These are phyloP conservation scores for Apodospora peruviana DNA, from an alignment of 495 filamentous ascomycete species.

Conservation along the genomic window DNA sequence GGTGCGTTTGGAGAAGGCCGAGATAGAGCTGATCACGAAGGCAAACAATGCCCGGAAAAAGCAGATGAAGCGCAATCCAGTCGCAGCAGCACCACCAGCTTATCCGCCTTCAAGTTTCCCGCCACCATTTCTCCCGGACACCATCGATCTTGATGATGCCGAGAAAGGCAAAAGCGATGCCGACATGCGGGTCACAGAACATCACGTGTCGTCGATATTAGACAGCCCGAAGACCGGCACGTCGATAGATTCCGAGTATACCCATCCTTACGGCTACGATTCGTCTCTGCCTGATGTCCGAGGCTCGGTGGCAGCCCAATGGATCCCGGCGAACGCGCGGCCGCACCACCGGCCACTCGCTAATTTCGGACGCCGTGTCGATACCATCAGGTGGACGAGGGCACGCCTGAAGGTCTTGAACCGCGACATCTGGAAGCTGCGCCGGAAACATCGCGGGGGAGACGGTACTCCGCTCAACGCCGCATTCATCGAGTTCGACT, in stretches of 20 bases:
- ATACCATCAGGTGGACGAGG: constrained; percentile 82
- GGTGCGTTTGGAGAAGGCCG: constrained; percentile 58
- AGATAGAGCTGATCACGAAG: constrained; percentile 57
- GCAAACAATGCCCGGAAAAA: constrained; percentile 54
- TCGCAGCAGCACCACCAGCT: constrained; percentile 16
- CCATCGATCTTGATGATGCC: constrained; percentile 7
- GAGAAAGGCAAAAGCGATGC: constrained; percentile 20
- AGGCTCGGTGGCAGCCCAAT: constrained; percentile 72
- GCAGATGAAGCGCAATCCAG: constrained; percentile 37
- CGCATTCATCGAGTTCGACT: constrained; percentile 78
- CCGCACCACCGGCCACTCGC: constrained; percentile 43
- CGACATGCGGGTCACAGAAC: constrained; percentile 11
- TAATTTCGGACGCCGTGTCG: constrained; percentile 56
- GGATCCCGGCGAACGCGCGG: constrained; percentile 61
- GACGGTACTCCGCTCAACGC: constrained; percentile 50
- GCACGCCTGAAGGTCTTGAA: constrained; percentile 68
- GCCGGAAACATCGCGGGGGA: constrained; percentile 39
- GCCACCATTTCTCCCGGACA: neutral
- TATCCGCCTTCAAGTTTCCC: neutral
- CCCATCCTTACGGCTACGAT: constrained; percentile 34
- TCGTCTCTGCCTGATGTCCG: constrained; percentile 34
- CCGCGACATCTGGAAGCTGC: constrained; percentile 60
- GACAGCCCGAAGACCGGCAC: constrained; percentile 6
- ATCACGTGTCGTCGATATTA: constrained; percentile 12
- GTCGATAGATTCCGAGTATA: constrained; percentile 18